Percentiles rank a stretch among this genome's conserved stretches.
Evolutionary conservation across 768 basidiomycete species (phyloP).

Genomic region (Cubamyces sp.): DNA sequence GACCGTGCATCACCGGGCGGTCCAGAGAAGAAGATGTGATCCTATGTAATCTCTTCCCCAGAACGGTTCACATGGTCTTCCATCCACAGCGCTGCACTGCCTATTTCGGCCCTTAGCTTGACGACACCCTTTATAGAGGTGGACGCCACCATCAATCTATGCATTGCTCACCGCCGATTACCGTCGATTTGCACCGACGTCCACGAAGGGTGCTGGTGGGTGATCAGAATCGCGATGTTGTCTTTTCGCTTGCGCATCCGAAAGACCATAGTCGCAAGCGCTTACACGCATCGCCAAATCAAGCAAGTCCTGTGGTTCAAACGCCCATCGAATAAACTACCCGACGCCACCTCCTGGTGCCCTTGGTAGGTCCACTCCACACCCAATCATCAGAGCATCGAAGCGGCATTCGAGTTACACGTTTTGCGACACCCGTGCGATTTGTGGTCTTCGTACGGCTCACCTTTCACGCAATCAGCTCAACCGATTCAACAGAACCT

Average conservation of each 20-base stretch:
- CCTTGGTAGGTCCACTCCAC: not conserved
- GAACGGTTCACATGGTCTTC: conserved; percentile 17
- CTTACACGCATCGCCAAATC: not conserved
- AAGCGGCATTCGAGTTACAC: not conserved
- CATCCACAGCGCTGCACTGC: not conserved
- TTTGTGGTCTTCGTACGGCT: not conserved
- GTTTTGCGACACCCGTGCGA: not conserved
- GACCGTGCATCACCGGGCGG: conserved; percentile 14
- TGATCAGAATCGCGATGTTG: not conserved
- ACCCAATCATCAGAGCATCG: not conserved
- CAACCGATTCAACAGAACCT: conserved; percentile 3
- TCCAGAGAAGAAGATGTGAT: not conserved
- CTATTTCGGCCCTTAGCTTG: conserved; percentile 11
- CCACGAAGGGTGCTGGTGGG: not conserved
- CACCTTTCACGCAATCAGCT: conserved; percentile 2
- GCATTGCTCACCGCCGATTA: not conserved
- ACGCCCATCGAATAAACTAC: conserved; percentile 7
- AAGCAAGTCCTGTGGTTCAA: conserved; percentile 22
- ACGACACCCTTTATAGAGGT: not conserved
- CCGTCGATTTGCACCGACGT: not conserved
- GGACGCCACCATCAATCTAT: not conserved
- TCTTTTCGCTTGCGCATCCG: conserved; percentile 3
- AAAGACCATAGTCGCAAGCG: not conserved
- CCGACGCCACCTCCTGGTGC: not conserved
- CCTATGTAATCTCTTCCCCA: conserved; percentile 16